phyloP scores from a whole-genome alignment of 176 grass and related monocot species.

The Urochloa ruziziensis region DNA sequence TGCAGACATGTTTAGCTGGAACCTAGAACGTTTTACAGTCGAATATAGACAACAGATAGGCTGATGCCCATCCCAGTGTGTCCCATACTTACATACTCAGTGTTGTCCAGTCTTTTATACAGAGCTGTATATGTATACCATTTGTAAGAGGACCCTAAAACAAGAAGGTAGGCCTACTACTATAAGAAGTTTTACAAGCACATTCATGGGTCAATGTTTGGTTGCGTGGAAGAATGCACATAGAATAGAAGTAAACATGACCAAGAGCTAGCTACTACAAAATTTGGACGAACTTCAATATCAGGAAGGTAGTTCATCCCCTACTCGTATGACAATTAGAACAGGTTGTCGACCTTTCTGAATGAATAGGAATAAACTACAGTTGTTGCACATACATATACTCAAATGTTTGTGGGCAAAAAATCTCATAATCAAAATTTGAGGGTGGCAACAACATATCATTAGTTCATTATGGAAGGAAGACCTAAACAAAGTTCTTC shows the following conservation, averaged over 20 bases:
- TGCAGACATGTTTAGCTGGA: neutral
- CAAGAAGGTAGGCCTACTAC: neutral
- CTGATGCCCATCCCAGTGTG: neutral
- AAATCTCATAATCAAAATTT: neutral
- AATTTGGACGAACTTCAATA: neutral
- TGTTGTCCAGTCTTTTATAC: neutral
- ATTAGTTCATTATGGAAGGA: too few species aligned
- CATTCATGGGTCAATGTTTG: too few species aligned
- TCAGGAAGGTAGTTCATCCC: neutral
- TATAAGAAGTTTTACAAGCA: too few species aligned
- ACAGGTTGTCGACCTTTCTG: neutral
- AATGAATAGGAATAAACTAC: neutral
- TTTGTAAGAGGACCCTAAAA: neutral
- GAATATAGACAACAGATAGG: too few species aligned
- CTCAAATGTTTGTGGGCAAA: neutral
- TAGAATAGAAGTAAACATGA: neutral
- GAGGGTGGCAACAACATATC: too few species aligned
- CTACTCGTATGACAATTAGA: neutral
- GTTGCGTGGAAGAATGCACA: neutral
- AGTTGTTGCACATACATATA: neutral
- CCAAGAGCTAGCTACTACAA: neutral
- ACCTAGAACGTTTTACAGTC: neutral
- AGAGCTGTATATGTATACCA: neutral
- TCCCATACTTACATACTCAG: neutral
- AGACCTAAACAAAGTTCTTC: neutral